These are phyloP conservation scores for Boletales sp. DNA, from an alignment of 768 basidiomycete genomes.

Conservation along the genomic window DNA sequence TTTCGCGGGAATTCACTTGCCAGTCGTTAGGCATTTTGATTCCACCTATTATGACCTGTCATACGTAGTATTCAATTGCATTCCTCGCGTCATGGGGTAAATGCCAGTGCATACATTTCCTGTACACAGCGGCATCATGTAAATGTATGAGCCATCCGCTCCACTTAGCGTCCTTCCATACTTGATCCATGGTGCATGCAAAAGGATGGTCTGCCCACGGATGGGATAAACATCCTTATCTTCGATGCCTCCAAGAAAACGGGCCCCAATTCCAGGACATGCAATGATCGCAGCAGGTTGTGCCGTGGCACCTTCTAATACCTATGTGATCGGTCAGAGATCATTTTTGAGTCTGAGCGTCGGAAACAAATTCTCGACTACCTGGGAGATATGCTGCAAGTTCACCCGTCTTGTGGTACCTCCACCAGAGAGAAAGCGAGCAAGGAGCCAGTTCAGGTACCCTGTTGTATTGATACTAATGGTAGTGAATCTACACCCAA, in stretches of 20 bases:
- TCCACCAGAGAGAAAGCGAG: conserved; percentile 56
- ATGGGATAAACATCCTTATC: conserved; percentile 46
- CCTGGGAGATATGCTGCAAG: conserved; percentile 66
- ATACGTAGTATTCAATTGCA: neutral
- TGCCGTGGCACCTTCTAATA: conserved; percentile 1
- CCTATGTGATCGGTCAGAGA: conserved; percentile 5
- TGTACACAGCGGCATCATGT: conserved; percentile 35
- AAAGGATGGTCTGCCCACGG: conserved; percentile 43
- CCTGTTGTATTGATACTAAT: conserved; percentile 62
- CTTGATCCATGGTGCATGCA: conserved; percentile 48
- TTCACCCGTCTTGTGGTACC: conserved; percentile 56
- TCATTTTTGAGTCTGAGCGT: neutral
- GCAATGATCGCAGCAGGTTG: conserved; percentile 50
- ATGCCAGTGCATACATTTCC: conserved; percentile 36
- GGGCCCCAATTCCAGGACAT: conserved; percentile 64
- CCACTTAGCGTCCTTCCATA: conserved; percentile 32
- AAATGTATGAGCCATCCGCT: conserved; percentile 30
- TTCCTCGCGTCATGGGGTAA: neutral
- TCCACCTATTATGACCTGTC: conserved; percentile 57
- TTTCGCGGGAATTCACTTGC: conserved; percentile 25
- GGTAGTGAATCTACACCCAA: conserved; percentile 61
- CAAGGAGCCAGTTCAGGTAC: conserved; percentile 62
- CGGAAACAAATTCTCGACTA: conserved; percentile 20
- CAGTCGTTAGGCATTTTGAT: conserved; percentile 60
- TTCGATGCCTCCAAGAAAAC: conserved; percentile 49